A percentile compares a stretch with the other conserved stretches of the same genome.
Evolutionary conservation across 805 yeast genomes (phyloP).

Genomic region (Priceomyces castillae): DNA sequence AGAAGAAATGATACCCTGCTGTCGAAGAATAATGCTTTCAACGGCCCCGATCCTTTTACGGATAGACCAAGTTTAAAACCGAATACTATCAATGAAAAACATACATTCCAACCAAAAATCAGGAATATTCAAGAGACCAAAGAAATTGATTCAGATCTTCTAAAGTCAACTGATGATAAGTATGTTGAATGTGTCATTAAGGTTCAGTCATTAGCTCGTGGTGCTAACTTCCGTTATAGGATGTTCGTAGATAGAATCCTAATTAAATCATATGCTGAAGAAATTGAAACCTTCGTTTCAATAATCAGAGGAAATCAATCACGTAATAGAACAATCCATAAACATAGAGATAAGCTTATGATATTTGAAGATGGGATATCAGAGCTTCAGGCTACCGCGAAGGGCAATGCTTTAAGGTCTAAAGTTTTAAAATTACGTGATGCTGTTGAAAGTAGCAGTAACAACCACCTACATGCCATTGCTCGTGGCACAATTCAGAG

Average conservation of each 20-base stretch:
- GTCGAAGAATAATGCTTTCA: background rate
- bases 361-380: conserved; percentile 30
- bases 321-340: conserved; percentile 29
- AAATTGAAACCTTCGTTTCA: conserved; percentile 49
- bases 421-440: conserved; percentile 8
- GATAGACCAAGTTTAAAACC: background rate
- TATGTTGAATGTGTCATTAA: conserved; percentile 34
- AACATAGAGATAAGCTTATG: conserved; percentile 33
- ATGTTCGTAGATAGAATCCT: conserved; percentile 63
- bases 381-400: conserved; percentile 38
- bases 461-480: conserved; percentile 37
- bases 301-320: conserved; percentile 48
- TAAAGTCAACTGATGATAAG: conserved; percentile 11
- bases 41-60: background rate
- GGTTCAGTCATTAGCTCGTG: conserved; percentile 70
- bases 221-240: conserved; percentile 61
- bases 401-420: conserved; percentile 21
- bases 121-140: background rate
- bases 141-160: background rate
- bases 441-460: conserved; percentile 10
- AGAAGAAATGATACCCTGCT: background rate
- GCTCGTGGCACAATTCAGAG: conserved; percentile 41
- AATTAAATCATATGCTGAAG: conserved; percentile 54
- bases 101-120: background rate
- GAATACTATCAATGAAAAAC: background rate